Conservation (phyloP, 1,284 basidiomycete species). For the Cutaneotrichosporon sp. region DNA sequence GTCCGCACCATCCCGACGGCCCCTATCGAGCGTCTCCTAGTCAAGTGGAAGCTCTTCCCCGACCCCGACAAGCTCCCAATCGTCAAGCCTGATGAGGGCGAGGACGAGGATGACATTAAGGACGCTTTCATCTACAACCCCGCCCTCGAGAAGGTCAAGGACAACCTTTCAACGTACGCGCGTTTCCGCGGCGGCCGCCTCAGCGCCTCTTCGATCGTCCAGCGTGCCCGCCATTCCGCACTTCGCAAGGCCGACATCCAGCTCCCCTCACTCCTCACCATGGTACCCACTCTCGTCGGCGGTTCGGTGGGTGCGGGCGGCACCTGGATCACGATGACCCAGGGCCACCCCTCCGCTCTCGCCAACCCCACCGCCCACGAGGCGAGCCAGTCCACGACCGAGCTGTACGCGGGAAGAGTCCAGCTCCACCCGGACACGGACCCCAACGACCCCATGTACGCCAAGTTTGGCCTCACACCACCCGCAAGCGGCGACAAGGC, state of each 20-base stretch:
- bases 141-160: slow-evolving; percentile 65
- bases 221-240: slow-evolving; percentile 60
- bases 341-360: slow-evolving; percentile 30
- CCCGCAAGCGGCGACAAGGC: slow-evolving; percentile 14
- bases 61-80: slow-evolving; percentile 69
- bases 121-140: slow-evolving; percentile 55
- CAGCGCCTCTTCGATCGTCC: slow-evolving; percentile 68
- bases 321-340: slow-evolving; percentile 39
- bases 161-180: slow-evolving; percentile 77
- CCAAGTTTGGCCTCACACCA: slow-evolving; percentile 39
- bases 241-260: slow-evolving; percentile 57
- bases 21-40: slow-evolving; percentile 72
- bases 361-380: slow-evolving; percentile 44
- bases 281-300: slow-evolving; percentile 82
- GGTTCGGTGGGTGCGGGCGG: slow-evolving; percentile 74
- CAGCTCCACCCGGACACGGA: slow-evolving; percentile 83
- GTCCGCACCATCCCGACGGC: slow-evolving; percentile 78
- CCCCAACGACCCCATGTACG: slow-evolving; percentile 50
- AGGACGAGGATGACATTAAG: slow-evolving; percentile 63
- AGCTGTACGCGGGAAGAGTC: slow-evolving; percentile 63
- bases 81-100: slow-evolving; percentile 57
- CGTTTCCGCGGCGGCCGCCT: slow-evolving; percentile 77
- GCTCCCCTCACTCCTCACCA: slow-evolving; percentile 68
- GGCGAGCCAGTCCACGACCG: slow-evolving; percentile 40
- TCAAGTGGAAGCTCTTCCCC: slow-evolving; percentile 64